A percentile compares a stretch with the other conserved stretches of the same genome.
These are phyloP conservation scores for Penicillium sp. DNA, from an alignment of 2,329 filamentous ascomycete genomes.

Conservation along the genomic window DNA sequence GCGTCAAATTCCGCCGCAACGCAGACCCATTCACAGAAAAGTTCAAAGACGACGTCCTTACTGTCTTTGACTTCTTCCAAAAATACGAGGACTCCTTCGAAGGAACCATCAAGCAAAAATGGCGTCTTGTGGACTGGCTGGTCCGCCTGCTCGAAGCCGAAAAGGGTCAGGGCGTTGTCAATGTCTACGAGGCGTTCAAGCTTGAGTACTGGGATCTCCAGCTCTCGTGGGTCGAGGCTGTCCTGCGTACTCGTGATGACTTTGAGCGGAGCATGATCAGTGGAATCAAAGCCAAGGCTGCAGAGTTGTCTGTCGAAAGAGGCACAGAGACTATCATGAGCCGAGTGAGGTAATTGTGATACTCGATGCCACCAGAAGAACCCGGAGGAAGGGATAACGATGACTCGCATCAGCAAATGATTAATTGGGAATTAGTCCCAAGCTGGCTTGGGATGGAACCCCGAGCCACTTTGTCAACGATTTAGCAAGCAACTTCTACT, in stretches of 20 bases:
- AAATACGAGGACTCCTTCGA: conserved; percentile 69
- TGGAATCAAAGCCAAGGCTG: conserved; percentile 82
- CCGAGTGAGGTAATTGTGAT: conserved; percentile 68
- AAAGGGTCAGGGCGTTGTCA: conserved; percentile 70
- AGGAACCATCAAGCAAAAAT: conserved; percentile 79
- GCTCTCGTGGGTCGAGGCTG: conserved; percentile 92
- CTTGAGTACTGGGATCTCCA: conserved; percentile 88
- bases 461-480: not conserved
- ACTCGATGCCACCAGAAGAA: not conserved
- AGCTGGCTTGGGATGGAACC: conserved; percentile 24
- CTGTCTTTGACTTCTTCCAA: conserved; percentile 86
- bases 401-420: not conserved
- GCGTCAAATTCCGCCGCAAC: conserved; percentile 79
- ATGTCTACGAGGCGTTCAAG: conserved; percentile 83
- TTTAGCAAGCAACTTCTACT: conserved; percentile 7
- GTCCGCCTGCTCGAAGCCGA: conserved; percentile 72
- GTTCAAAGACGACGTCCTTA: conserved; percentile 87
- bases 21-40: conserved; percentile 85
- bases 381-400: not conserved
- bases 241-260: conserved; percentile 82
- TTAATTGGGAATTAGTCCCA: conserved; percentile 2
- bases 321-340: conserved; percentile 93
- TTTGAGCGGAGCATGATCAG: conserved; percentile 91
- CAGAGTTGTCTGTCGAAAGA: conserved; percentile 76
- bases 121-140: conserved; percentile 86